Conservation (phyloP, 2,329 filamentous ascomycete species). For the Thelonectria discophora region DNA sequence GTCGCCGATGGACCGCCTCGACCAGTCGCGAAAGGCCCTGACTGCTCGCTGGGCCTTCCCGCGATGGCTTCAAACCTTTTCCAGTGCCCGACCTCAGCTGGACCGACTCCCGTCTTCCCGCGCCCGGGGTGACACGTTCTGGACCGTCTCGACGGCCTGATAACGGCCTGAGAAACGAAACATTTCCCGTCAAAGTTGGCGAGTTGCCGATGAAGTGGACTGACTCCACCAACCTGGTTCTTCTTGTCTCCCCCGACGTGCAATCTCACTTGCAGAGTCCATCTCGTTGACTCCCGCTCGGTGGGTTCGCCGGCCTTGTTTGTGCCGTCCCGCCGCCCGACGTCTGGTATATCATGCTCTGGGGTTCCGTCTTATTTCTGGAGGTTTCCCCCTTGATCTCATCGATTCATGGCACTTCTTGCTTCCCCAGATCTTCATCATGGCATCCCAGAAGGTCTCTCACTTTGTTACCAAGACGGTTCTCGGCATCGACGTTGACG, state of each 20-base stretch:
- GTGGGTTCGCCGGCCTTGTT: constrained; percentile 7
- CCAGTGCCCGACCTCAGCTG: not conserved
- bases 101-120: constrained; percentile 26
- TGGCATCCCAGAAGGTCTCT: constrained; percentile 24
- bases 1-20: not conserved
- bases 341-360: constrained; percentile 27
- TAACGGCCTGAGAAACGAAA: constrained; percentile 13
- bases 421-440: constrained; percentile 14
- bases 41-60: constrained; percentile 2
- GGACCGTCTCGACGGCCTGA: constrained; percentile 6
- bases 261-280: constrained; percentile 4
- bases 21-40: constrained; percentile 22
- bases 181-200: constrained; percentile 8
- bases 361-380: constrained; percentile 1
- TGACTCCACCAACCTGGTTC: constrained; percentile 16
- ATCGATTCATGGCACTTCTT: not conserved
- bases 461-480: constrained; percentile 41
- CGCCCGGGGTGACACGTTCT: not conserved
- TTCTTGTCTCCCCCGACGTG: constrained; percentile 9
- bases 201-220: constrained; percentile 11
- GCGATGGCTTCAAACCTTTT: constrained; percentile 8
- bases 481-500: constrained; percentile 45
- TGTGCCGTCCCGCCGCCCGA: constrained; percentile 27
- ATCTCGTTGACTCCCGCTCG: constrained; percentile 19
- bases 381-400: not conserved